Evolutionary conservation across 108 stramenopile species (phyloP).

Genomic region (Nitzschia inconspicua): DNA sequence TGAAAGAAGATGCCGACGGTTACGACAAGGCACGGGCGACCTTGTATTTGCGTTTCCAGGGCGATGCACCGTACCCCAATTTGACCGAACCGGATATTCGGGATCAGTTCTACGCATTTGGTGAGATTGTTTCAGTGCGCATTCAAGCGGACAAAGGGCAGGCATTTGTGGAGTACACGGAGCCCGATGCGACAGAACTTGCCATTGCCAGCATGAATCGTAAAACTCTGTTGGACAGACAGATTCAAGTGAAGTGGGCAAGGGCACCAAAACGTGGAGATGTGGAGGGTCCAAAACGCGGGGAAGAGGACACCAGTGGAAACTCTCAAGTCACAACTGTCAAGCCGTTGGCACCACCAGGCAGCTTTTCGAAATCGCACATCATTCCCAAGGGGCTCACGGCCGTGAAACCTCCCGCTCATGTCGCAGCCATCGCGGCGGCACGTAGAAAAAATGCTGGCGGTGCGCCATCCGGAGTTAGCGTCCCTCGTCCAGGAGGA

Average conservation of each 20-base stretch:
- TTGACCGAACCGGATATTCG: conserved; percentile 65
- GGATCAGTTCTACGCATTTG: conserved; percentile 81
- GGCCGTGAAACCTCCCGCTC: conserved; percentile 34
- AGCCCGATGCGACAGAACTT: conserved; percentile 76
- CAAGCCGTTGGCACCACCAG: conserved; percentile 40
- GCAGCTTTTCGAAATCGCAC: conserved; percentile 21
- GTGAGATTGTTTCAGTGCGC: conserved; percentile 79
- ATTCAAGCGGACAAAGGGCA: conserved; percentile 71
- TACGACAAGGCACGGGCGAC: conserved; percentile 79
- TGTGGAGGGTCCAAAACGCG: conserved; percentile 25
- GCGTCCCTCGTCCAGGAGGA: conserved; percentile 68
- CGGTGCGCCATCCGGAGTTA: conserved; percentile 9
- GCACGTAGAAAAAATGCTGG: conserved; percentile 22
- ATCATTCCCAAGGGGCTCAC: conserved; percentile 27
- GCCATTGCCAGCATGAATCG: conserved; percentile 76
- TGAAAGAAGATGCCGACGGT: conserved; percentile 49
- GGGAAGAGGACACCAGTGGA: conserved; percentile 4
- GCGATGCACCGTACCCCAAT: conserved; percentile 50
- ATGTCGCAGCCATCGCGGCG: conserved; percentile 49
- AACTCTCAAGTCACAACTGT: background rate
- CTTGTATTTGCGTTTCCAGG: conserved; percentile 67
- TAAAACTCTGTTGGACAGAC: conserved; percentile 53
- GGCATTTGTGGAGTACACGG: conserved; percentile 90
- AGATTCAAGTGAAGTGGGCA: conserved; percentile 76
- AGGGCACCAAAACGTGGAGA: conserved; percentile 82